Evolutionary conservation across 140 eudicot genomes (phyloP).

Genomic region (Ambrosia hybrid): DNA sequence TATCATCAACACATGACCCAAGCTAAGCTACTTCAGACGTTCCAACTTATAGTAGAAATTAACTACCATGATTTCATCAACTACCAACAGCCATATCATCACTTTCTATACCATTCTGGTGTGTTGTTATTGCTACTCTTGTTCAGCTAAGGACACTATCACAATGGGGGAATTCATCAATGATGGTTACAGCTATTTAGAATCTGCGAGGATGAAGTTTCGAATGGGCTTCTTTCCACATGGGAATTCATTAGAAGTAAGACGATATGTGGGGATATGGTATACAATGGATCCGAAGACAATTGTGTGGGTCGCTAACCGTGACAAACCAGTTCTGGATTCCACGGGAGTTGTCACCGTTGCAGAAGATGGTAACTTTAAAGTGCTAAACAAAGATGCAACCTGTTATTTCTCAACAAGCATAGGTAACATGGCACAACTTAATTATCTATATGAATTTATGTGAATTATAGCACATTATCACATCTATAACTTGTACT

Average conservation of each 20-base stretch:
- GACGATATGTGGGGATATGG: constrained; percentile 46
- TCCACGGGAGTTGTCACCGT: constrained; percentile 28
- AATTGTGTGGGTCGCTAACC: constrained; percentile 54
- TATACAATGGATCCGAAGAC: constrained; percentile 26
- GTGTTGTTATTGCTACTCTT: not conserved
- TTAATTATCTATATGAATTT: no score
- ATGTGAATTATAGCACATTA: no score
- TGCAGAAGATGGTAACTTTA: constrained; percentile 36
- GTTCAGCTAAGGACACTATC: constrained; percentile 35
- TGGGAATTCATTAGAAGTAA: not conserved
- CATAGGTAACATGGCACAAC: not conserved
- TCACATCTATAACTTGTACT: no score
- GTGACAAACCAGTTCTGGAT: constrained; percentile 25
- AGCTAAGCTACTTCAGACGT: no score
- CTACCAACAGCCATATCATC: not conserved
- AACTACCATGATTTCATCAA: constrained; percentile 19
- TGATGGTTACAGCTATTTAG: constrained; percentile 17
- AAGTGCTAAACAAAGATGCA: constrained; percentile 18
- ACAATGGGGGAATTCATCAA: constrained; percentile 14
- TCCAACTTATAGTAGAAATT: no score
- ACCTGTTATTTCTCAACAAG: constrained; percentile 5
- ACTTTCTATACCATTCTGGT: constrained; percentile 6
- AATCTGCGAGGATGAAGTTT: constrained; percentile 29
- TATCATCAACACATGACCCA: no score
- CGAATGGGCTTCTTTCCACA: constrained; percentile 42